Evolutionary conservation across 2,329 filamentous ascomycete species (phyloP), one percentile per base, ranked within the genome.

Genomic region (Xylaria sp.): DNA sequence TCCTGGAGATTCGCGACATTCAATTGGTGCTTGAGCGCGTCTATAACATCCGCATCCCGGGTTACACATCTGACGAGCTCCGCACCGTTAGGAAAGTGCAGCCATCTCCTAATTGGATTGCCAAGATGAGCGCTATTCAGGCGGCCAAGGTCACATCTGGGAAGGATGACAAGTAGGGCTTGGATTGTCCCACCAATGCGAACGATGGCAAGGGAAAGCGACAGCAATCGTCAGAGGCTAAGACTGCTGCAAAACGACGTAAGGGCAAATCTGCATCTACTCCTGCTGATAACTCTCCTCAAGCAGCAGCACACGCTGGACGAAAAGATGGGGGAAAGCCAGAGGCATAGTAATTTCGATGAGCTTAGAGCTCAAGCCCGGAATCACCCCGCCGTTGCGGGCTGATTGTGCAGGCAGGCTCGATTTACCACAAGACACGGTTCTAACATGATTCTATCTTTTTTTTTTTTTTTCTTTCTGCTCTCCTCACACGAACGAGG

Each of bases 51-150:
- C 92, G 93, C 65, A 94, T 99, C 67, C 96, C 96, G 0, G 96
- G 96, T 13, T 98, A 97, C 82, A 93, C 94, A 0, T 93, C 94
- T 3, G 96, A 99, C 78, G 96, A 99, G 82, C 88, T 98, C 69
- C 91, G 96, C 66, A 98, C 94, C 0, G 95, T 98, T 37, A 91
- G 94, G 80, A 98, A 98, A 84, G 92, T 97, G 63, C 92, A 96
- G 79, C 96, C 96, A 1, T 91, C 94, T 23, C 85, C 91, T 18
- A 92, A 90, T 25, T 99, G 96, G 94, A 95, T 96, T 71, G 91
- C 92, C 74, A 99, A 99, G 86, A 97, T 99, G 91, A 95, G 94
- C 77, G 95, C 96, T 28, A 92, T 99, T 18, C 94, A 97, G 82
- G 95, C 94, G 1, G 94, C 94, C 56, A 98, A 98, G 84, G 94